These are phyloP conservation scores for Talaromyces atroroseus DNA, from an alignment of 2,329 filamentous ascomycete genomes.

Conservation along the genomic window DNA sequence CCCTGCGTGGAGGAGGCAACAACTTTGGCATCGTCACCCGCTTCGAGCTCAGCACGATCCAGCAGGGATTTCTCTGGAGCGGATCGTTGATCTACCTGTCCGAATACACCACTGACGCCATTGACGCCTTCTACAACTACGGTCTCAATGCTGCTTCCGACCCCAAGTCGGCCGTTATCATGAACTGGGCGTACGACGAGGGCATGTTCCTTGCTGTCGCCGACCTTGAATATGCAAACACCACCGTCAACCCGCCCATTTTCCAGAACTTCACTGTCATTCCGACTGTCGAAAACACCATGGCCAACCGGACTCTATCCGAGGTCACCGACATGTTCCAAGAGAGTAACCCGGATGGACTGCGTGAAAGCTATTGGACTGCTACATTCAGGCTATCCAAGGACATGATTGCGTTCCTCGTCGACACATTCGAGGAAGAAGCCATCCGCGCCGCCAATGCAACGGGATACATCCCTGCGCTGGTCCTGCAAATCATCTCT, in stretches of 20 bases:
- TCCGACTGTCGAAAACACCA: conserved; percentile 25
- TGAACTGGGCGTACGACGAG: conserved; percentile 25
- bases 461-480: conserved; percentile 19
- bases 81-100: conserved; percentile 27
- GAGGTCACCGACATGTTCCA: conserved; percentile 34
- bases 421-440: conserved; percentile 22
- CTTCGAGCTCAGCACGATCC: conserved; percentile 37
- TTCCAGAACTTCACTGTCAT: conserved; percentile 35
- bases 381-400: conserved; percentile 27
- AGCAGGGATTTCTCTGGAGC: conserved; percentile 36
- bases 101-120: conserved; percentile 24
- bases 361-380: conserved; percentile 30
- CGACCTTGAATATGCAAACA: conserved; percentile 35
- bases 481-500: conserved; percentile 32
- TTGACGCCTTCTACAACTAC: conserved; percentile 30
- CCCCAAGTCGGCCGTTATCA: conserved; percentile 30
- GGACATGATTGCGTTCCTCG: conserved; percentile 22
- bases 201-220: conserved; percentile 25
- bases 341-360: conserved; percentile 27
- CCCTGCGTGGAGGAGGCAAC: conserved; percentile 37
- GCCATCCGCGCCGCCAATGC: conserved; percentile 18
- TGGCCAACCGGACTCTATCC: conserved; percentile 23
- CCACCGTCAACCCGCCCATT: conserved; percentile 31
- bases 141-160: conserved; percentile 27
- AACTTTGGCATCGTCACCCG: conserved; percentile 37